A percentile compares a stretch with the other conserved stretches of the same genome.
Evolutionary conservation across 148 eudicot genomes (phyloP).

Genomic region (Diospyros lotus): DNA sequence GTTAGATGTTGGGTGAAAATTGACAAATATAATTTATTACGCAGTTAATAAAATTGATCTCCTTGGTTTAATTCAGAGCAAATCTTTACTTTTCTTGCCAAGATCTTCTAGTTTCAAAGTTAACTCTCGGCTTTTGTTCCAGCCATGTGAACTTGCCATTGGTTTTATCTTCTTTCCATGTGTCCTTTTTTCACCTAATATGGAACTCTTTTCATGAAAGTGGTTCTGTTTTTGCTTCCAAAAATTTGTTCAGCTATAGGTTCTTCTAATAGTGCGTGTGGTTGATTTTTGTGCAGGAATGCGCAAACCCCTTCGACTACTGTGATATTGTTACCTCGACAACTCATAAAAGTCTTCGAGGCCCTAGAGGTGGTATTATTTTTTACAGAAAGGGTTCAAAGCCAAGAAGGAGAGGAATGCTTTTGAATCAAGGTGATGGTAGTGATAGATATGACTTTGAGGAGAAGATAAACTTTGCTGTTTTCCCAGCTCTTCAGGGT

Average conservation of each 20-base stretch:
- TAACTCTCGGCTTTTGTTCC: not conserved
- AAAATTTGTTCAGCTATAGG: not conserved
- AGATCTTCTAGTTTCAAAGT: not conserved
- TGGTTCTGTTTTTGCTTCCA: not conserved
- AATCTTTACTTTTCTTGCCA: not conserved
- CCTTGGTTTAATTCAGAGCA: too few species aligned
- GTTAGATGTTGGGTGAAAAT: too few species aligned
- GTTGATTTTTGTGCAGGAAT: slow-evolving; percentile 49
- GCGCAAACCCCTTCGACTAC: slow-evolving; percentile 76
- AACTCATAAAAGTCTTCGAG: slow-evolving; percentile 94
- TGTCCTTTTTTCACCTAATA: not conserved
- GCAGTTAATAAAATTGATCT: too few species aligned
- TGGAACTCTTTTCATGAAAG: not conserved
- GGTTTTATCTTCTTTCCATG: too few species aligned
- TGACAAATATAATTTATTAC: not conserved
- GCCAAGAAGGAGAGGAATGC: slow-evolving; percentile 57
- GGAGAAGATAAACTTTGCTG: slow-evolving; percentile 92
- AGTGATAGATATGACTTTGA: slow-evolving; percentile 81
- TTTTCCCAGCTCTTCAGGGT: slow-evolving; percentile 93
- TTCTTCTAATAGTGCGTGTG: not conserved
- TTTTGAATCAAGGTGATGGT: slow-evolving; percentile 61
- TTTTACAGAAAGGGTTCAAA: slow-evolving; percentile 82
- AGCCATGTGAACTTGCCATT: slow-evolving; percentile 1
- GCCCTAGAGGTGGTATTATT: slow-evolving; percentile 97
- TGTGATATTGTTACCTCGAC: slow-evolving; percentile 96